A percentile compares a stretch with the other conserved stretches of the same genome.
These are phyloP conservation scores for Lichtheimia ornata DNA, from an alignment of 371 early-diverging fungal species.

Conservation along the genomic window DNA sequence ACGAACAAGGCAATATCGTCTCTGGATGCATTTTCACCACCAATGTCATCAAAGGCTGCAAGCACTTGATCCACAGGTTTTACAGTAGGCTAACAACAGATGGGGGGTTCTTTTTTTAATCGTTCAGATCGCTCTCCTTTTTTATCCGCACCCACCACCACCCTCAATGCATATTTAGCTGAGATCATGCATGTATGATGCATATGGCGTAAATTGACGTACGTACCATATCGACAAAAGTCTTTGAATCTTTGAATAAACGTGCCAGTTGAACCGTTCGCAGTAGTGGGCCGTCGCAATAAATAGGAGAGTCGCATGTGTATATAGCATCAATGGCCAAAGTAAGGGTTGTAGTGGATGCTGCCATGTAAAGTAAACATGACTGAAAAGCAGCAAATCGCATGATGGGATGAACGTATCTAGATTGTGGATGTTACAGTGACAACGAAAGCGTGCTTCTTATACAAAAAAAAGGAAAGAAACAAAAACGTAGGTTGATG, in stretches of 20 bases:
- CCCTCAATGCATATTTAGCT: no score
- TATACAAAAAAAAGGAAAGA: no score
- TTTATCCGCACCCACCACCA: no score
- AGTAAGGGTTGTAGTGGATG: not conserved
- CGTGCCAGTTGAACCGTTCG: constrained; percentile 61
- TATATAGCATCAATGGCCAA: not conserved
- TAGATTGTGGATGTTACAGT: no score
- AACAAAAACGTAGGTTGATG: no score
- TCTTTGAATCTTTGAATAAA: constrained; percentile 72
- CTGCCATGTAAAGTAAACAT: no score
- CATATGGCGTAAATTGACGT: not conserved
- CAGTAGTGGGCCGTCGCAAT: constrained; percentile 69
- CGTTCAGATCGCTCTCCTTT: no score
- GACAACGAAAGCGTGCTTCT: no score
- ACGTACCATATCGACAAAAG: constrained; percentile 63
- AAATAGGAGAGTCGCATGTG: constrained; percentile 66
- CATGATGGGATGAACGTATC: no score
- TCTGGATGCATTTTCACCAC: constrained; percentile 45
- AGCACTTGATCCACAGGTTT: constrained; percentile 58
- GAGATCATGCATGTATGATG: not conserved
- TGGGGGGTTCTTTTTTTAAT: not conserved
- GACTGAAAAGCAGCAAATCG: no score
- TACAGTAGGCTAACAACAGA: constrained; percentile 54
- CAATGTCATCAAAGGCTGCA: constrained; percentile 51
- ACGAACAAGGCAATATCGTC: constrained; percentile 56